Evolutionary conservation across 2,329 filamentous ascomycete species (phyloP).

Genomic region (Sarocladium strictum): DNA sequence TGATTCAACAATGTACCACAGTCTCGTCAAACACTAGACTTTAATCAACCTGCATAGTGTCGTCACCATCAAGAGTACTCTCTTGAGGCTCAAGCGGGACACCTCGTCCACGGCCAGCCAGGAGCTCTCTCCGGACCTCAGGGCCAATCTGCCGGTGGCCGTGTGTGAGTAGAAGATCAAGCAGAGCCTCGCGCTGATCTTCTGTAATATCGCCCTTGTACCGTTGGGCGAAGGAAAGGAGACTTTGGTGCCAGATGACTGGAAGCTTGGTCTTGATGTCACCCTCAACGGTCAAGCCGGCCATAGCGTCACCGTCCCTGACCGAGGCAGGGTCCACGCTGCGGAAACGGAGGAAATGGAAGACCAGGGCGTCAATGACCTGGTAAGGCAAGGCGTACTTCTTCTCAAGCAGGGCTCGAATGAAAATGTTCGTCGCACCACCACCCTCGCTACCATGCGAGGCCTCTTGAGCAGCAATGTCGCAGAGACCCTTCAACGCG

Average conservation of each 20-base stretch:
- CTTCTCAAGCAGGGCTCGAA: slow-evolving; percentile 89
- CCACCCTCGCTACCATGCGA: slow-evolving; percentile 77
- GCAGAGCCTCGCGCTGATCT: slow-evolving; percentile 82
- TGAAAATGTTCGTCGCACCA: slow-evolving; percentile 91
- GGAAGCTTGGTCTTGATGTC: slow-evolving; percentile 63
- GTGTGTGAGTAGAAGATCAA: slow-evolving; percentile 79
- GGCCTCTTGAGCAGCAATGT: slow-evolving; percentile 88
- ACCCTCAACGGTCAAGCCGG: slow-evolving; percentile 35
- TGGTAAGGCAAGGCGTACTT: slow-evolving; percentile 94
- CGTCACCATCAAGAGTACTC: slow-evolving; percentile 64
- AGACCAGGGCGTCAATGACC: slow-evolving; percentile 89
- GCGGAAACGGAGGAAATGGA: slow-evolving; percentile 91
- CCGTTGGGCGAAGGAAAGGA: slow-evolving; percentile 86
- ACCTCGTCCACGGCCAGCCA: slow-evolving; percentile 82
- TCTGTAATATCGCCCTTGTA: slow-evolving; percentile 96
- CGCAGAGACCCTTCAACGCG: slow-evolving; percentile 84
- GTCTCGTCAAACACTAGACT: not conserved
- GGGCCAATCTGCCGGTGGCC: slow-evolving; percentile 87
- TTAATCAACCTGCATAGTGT: slow-evolving; percentile 77
- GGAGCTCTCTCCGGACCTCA: slow-evolving; percentile 80
- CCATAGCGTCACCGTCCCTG: slow-evolving; percentile 47
- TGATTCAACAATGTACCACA: not conserved
- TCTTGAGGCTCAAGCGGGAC: slow-evolving; percentile 54
- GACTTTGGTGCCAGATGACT: slow-evolving; percentile 92
- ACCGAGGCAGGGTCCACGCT: slow-evolving; percentile 57